phyloP scores from a whole-genome alignment of 2,329 filamentous ascomycete genomes.

The Emmonsiellopsis sp. region DNA sequence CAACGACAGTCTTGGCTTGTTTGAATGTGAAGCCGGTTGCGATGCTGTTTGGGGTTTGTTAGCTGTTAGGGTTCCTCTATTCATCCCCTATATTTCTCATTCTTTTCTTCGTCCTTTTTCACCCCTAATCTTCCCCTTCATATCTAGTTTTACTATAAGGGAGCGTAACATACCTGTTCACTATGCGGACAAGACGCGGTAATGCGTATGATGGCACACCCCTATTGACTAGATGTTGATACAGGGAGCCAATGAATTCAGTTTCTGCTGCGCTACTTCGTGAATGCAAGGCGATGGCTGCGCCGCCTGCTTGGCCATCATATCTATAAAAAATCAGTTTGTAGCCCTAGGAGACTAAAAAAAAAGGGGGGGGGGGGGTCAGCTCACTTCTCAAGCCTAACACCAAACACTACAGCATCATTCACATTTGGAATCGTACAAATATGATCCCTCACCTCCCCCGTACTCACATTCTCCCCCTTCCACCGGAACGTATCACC shows the following conservation, averaged over 20 bases:
- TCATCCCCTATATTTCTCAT: neutral
- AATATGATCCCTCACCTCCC: slow-evolving; percentile 69
- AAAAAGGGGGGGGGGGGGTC: neutral
- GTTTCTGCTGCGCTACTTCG: slow-evolving; percentile 18
- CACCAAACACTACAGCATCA: slow-evolving; percentile 81
- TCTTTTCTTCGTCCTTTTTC: neutral
- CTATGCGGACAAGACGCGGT: slow-evolving; percentile 38
- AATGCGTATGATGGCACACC: slow-evolving; percentile 39
- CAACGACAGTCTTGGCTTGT: slow-evolving; percentile 37
- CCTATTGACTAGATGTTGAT: slow-evolving; percentile 29
- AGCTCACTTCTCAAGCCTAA: slow-evolving; percentile 31
- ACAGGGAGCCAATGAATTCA: slow-evolving; percentile 30
- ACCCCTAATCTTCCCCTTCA: neutral
- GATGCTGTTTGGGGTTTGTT: slow-evolving; percentile 12
- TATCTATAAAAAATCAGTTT: slow-evolving; percentile 59
- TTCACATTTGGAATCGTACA: slow-evolving; percentile 55
- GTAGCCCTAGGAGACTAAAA: neutral
- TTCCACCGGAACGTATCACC: slow-evolving; percentile 51
- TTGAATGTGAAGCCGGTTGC: slow-evolving; percentile 42
- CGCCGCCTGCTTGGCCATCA: slow-evolving; percentile 75
- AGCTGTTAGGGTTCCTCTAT: neutral
- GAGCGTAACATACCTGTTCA: slow-evolving; percentile 30
- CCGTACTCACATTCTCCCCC: slow-evolving; percentile 70
- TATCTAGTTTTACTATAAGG: neutral
- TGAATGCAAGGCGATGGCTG: slow-evolving; percentile 51